phyloP scores from a whole-genome alignment of 768 basidiomycete genomes.

The Suillus tomentosus region DNA sequence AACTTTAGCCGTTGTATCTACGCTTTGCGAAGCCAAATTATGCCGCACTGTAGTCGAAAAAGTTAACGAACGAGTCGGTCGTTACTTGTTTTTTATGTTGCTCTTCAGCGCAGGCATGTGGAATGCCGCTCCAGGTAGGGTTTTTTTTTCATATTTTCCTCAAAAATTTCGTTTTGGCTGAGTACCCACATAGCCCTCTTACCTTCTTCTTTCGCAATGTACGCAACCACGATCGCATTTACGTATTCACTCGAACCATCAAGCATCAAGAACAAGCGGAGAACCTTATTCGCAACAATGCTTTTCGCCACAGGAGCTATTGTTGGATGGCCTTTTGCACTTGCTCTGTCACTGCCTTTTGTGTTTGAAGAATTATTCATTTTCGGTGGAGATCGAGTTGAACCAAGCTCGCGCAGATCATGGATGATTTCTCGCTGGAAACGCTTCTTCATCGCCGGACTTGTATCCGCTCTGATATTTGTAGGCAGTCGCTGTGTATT shows the following conservation, averaged over 20 bases:
- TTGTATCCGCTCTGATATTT: constrained; percentile 60
- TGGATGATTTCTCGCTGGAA: constrained; percentile 70
- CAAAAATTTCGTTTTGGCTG: constrained; percentile 10
- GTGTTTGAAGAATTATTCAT: constrained; percentile 88
- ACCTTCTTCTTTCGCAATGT: constrained; percentile 96
- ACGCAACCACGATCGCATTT: constrained; percentile 77
- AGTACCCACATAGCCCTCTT: constrained; percentile 68
- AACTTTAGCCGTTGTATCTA: constrained; percentile 69
- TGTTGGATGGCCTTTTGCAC: constrained; percentile 96
- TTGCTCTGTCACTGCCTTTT: constrained; percentile 85
- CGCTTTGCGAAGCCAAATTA: constrained; percentile 77
- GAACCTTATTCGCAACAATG: constrained; percentile 66
- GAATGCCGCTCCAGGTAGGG: constrained; percentile 81
- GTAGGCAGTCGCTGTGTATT: constrained; percentile 41
- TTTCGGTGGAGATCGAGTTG: constrained; percentile 65
- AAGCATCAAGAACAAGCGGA: constrained; percentile 48
- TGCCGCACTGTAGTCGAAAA: constrained; percentile 80
- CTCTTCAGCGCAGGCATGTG: constrained; percentile 92
- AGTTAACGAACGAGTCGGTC: constrained; percentile 86
- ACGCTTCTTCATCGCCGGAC: constrained; percentile 54
- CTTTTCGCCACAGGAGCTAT: constrained; percentile 81
- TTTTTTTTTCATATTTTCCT: background rate
- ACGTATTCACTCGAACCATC: constrained; percentile 67
- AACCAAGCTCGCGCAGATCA: constrained; percentile 39
- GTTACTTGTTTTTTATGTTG: constrained; percentile 90